These are phyloP conservation scores for Sporothrix luriei DNA, from an alignment of 2,329 filamentous ascomycete genomes.

Conservation along the genomic window DNA sequence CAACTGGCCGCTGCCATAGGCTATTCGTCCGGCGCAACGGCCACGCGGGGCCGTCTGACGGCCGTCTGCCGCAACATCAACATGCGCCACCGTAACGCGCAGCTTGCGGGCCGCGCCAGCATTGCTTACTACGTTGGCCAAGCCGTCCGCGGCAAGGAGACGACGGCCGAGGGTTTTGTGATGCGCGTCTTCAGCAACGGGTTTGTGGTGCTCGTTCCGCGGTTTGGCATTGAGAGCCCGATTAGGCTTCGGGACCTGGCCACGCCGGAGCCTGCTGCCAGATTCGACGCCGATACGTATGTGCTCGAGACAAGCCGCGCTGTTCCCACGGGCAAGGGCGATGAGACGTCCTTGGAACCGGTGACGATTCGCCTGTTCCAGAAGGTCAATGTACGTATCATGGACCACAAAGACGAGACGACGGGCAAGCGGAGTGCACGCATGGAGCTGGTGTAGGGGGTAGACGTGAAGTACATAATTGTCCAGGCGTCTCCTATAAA, in stretches of 20 bases:
- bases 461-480: background rate
- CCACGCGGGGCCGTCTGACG: slow-evolving; percentile 82
- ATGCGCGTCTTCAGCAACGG: slow-evolving; percentile 98
- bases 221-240: slow-evolving; percentile 92
- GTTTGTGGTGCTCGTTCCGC: slow-evolving; percentile 91
- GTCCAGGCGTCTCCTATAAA: background rate
- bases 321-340: background rate
- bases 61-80: slow-evolving; percentile 99
- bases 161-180: slow-evolving; percentile 77
- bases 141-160: slow-evolving; percentile 75
- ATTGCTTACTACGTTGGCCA: slow-evolving; percentile 99
- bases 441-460: slow-evolving; percentile 62
- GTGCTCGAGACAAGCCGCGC: slow-evolving; percentile 59
- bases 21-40: slow-evolving; percentile 84
- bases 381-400: slow-evolving; percentile 85
- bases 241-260: slow-evolving; percentile 84
- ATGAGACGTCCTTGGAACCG: slow-evolving; percentile 49
- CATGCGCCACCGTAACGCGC: slow-evolving; percentile 92
- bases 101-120: slow-evolving; percentile 89
- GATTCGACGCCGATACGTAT: slow-evolving; percentile 86
- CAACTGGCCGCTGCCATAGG: slow-evolving; percentile 94
- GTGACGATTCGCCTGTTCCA: slow-evolving; percentile 81
- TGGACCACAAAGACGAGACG: slow-evolving; percentile 88
- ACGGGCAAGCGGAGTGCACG: slow-evolving; percentile 95
- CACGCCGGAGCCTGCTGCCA: slow-evolving; percentile 70